These are phyloP conservation scores for Corynascus novoguineensis DNA, from an alignment of 495 filamentous ascomycete species.

Conservation along the genomic window DNA sequence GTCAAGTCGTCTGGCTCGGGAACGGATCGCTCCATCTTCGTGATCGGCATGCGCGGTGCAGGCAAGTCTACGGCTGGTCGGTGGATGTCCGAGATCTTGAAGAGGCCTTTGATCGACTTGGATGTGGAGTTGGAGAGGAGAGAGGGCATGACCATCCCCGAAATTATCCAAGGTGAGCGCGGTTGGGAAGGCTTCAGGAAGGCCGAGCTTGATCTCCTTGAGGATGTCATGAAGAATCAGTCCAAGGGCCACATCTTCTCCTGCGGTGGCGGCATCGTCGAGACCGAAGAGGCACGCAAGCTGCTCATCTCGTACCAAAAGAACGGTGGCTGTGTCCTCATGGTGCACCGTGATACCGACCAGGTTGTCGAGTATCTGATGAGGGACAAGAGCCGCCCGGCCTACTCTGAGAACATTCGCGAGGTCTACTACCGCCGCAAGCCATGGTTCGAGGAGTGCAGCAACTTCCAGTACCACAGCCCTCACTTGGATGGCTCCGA, in stretches of 20 bases:
- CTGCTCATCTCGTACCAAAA: conserved; percentile 68
- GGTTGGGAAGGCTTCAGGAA: conserved; percentile 89
- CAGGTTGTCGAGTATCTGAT: conserved; percentile 86
- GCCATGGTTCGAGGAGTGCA: conserved; percentile 88
- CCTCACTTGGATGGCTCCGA: conserved; percentile 56
- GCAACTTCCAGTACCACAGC: conserved; percentile 91
- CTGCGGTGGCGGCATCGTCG: conserved; percentile 89
- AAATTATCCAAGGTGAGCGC: conserved; percentile 63
- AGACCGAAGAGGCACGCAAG: conserved; percentile 75
- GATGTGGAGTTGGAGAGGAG: conserved; percentile 76
- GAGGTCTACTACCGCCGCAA: conserved; percentile 87
- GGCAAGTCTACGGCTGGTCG: conserved; percentile 91
- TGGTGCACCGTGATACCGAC: conserved; percentile 82
- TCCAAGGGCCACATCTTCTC: conserved; percentile 78
- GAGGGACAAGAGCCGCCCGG: conserved; percentile 84
- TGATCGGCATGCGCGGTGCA: conserved; percentile 96
- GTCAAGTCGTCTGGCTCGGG: conserved; percentile 36
- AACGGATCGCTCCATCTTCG: conserved; percentile 65
- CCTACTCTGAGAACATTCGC: conserved; percentile 90
- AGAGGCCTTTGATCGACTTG: conserved; percentile 76
- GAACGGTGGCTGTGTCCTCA: conserved; percentile 79
- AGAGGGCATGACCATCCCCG: conserved; percentile 69
- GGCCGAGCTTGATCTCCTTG: conserved; percentile 70
- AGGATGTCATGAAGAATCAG: conserved; percentile 65
- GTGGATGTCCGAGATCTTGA: conserved; percentile 71